Conservation (phyloP, 768 basidiomycete species). For the Pleurotus platypus region DNA sequence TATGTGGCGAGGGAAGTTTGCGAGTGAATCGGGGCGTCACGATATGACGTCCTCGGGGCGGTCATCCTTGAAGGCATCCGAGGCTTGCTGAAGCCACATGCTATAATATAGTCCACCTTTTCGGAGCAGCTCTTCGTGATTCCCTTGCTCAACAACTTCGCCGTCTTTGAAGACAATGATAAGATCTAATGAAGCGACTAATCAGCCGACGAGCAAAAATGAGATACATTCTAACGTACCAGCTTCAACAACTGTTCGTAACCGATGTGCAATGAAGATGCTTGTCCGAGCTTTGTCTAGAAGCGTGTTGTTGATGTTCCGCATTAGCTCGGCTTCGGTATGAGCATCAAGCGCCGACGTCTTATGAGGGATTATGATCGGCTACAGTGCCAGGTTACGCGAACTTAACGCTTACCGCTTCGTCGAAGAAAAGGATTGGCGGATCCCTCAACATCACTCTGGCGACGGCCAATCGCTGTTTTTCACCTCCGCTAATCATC, state of each 20-base stretch:
- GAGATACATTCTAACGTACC: conserved; percentile 37
- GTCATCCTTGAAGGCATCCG: conserved; percentile 26
- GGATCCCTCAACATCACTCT: conserved; percentile 92
- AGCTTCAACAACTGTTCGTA: conserved; percentile 89
- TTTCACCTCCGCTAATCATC: conserved; percentile 99
- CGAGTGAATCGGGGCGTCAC: not conserved
- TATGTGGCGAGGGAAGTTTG: too few species aligned
- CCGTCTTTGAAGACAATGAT: conserved; percentile 96
- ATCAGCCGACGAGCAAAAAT: too few species aligned
- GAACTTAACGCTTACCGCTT: conserved; percentile 64
- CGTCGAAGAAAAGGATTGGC: conserved; percentile 95
- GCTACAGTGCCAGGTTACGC: too few species aligned
- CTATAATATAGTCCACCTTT: conserved; percentile 67
- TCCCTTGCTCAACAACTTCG: conserved; percentile 86
- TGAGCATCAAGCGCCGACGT: conserved; percentile 95
- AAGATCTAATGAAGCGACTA: conserved; percentile 47
- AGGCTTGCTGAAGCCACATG: conserved; percentile 81
- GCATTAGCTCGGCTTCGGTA: conserved; percentile 94
- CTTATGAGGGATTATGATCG: conserved; percentile 32
- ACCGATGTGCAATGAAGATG: conserved; percentile 93
- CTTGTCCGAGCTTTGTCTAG: conserved; percentile 81
- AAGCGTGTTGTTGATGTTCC: conserved; percentile 81
- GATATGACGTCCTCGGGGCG: conserved; percentile 2
- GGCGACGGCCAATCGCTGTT: conserved; percentile 94
- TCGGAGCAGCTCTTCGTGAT: conserved; percentile 81